A percentile compares a stretch with the other conserved stretches of the same genome.
Evolutionary conservation across 176 grass and related monocot genomes (phyloP).

Genomic region (Calamus simplicifolius): DNA sequence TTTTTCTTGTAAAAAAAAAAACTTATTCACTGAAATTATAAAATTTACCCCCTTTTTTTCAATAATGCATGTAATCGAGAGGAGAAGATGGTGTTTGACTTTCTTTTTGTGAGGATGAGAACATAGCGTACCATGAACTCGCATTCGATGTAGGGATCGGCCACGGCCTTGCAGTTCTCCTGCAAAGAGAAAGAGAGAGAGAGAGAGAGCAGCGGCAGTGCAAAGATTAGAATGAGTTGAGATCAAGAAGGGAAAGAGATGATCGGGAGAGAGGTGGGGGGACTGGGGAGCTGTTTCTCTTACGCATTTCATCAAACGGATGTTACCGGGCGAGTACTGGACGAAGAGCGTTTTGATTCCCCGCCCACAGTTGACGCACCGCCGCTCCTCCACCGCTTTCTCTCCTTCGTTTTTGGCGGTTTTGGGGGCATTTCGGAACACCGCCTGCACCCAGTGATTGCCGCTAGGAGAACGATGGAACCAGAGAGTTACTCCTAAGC

Average conservation of each 20-base stretch:
- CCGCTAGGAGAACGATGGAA: no score
- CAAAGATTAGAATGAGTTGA: background rate
- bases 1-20: no score
- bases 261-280: background rate
- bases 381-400: constrained; percentile 14
- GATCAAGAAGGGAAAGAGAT: background rate
- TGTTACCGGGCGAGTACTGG: constrained; percentile 93
- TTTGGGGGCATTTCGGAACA: no score
- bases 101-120: no score
- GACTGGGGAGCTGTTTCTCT: constrained; percentile 3
- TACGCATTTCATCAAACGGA: constrained; percentile 97
- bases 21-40: no score
- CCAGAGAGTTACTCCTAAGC: no score
- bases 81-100: no score
- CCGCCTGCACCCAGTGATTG: no score
- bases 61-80: no score
- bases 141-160: constrained; percentile 93
- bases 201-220: background rate
- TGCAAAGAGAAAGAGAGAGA: background rate
- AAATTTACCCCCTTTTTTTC: no score
- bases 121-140: constrained; percentile 70
- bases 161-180: constrained; percentile 81
- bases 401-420: background rate
- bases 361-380: constrained; percentile 69
- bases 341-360: constrained; percentile 59